phyloP scores from a whole-genome alignment of 2,329 filamentous ascomycete species.

The Emmonsiellopsis sp. region DNA sequence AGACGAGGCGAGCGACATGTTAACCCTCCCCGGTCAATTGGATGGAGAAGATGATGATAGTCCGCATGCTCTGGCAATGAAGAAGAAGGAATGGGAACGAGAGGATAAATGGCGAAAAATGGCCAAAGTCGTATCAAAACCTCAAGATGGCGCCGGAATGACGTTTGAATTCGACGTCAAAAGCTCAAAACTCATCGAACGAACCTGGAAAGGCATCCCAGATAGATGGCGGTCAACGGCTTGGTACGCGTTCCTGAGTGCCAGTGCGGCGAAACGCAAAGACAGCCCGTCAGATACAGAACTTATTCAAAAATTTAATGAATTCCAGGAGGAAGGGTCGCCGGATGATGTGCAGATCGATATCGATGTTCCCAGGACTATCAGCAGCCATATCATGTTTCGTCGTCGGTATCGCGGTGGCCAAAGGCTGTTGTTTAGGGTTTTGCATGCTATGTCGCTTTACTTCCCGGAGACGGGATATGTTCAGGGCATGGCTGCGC shows the following conservation, averaged over 20 bases:
- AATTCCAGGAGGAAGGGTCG: conserved; percentile 62
- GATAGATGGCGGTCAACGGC: conserved; percentile 89
- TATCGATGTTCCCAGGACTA: conserved; percentile 88
- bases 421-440: conserved; percentile 82
- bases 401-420: conserved; percentile 82
- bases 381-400: conserved; percentile 96
- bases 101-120: conserved; percentile 62
- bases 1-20: conserved; percentile 53
- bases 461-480: conserved; percentile 90
- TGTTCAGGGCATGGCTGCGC: conserved; percentile 93
- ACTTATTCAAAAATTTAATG: conserved; percentile 62
- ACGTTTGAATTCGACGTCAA: conserved; percentile 70
- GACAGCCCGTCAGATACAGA: conserved; percentile 58
- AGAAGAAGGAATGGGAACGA: conserved; percentile 50
- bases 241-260: conserved; percentile 85
- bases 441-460: conserved; percentile 82
- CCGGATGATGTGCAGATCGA: conserved; percentile 96
- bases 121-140: conserved; percentile 42
- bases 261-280: conserved; percentile 59
- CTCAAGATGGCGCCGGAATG: conserved; percentile 49
- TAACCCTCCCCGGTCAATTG: conserved; percentile 48
- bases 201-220: conserved; percentile 96
- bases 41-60: conserved; percentile 41
- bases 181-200: conserved; percentile 75
- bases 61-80: conserved; percentile 38